Conservation (phyloP, 1,284 basidiomycete species). For the Anthracocystis setariae region DNA sequence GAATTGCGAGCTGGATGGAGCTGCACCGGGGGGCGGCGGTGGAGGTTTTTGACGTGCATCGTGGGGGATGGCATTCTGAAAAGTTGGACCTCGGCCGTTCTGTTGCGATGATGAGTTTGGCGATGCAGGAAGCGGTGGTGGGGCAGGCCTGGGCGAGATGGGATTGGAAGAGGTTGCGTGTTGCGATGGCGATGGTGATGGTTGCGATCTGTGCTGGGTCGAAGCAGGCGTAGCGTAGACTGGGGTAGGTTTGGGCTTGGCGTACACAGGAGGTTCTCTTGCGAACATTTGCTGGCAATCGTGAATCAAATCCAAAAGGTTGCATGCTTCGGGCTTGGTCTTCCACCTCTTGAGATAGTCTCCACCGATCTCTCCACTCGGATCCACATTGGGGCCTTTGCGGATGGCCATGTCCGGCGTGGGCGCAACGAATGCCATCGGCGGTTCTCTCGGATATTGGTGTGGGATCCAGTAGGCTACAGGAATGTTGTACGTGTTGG, state of each 20-base stretch:
- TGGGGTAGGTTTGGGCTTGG: constrained; percentile 74
- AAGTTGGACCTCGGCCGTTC: constrained; percentile 4
- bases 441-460: constrained; percentile 73
- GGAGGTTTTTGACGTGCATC: constrained; percentile 32
- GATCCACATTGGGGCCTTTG: constrained; percentile 79
- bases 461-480: constrained; percentile 79
- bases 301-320: constrained; percentile 75
- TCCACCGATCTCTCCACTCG: constrained; percentile 78
- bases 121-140: constrained; percentile 31
- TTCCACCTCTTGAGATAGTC: constrained; percentile 82
- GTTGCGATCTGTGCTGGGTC: constrained; percentile 41
- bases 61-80: constrained; percentile 1
- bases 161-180: constrained; percentile 11
- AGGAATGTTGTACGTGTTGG: constrained; percentile 89
- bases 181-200: constrained; percentile 43
- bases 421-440: constrained; percentile 94
- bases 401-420: constrained; percentile 89
- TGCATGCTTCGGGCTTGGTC: constrained; percentile 85
- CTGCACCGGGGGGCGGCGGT: constrained; percentile 26
- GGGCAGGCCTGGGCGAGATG: constrained; percentile 9
- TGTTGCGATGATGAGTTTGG: constrained; percentile 27
- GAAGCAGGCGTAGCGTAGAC: constrained; percentile 41
- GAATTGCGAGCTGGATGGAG: constrained; percentile 16
- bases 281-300: constrained; percentile 84
- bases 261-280: constrained; percentile 85